phyloP scores from a whole-genome alignment of 495 filamentous ascomycete genomes.

The Evansstolkia leycettana region DNA sequence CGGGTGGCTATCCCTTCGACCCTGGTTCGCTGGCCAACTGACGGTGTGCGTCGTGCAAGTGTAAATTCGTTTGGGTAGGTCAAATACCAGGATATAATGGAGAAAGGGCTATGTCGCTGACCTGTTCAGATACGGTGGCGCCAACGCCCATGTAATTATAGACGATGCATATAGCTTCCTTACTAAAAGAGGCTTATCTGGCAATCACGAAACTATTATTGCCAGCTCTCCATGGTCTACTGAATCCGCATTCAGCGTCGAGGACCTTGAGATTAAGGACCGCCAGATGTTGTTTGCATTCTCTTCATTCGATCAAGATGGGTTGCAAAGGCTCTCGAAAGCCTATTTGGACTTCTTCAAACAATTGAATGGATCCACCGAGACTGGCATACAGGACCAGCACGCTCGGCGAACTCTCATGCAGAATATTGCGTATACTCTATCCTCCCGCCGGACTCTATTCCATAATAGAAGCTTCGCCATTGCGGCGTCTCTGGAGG shows the following conservation, averaged over 20 bases:
- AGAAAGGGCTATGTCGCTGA: too few relatives aligned
- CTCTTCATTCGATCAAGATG: slow-evolving; percentile 9
- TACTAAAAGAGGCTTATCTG: neutral
- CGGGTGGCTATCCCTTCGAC: too few relatives aligned
- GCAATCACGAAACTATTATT: neutral
- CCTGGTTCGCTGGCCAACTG: slow-evolving; percentile 14
- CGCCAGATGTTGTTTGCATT: slow-evolving; percentile 7
- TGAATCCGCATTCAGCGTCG: neutral
- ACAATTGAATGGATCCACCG: too few relatives aligned
- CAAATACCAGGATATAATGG: too few relatives aligned
- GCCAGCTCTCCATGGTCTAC: neutral
- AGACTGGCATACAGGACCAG: neutral
- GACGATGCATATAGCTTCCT: slow-evolving; percentile 17
- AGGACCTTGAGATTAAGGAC: neutral
- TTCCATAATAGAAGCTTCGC: slow-evolving; percentile 15
- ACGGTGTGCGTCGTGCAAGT: slow-evolving; percentile 15
- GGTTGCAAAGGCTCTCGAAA: slow-evolving; percentile 1
- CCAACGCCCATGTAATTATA: slow-evolving; percentile 27
- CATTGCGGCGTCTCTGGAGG: slow-evolving; percentile 1
- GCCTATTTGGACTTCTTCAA: slow-evolving; percentile 8
- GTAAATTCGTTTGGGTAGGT: slow-evolving; percentile 27
- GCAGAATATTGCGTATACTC: slow-evolving; percentile 16
- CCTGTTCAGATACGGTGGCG: slow-evolving; percentile 31
- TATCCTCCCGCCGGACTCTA: slow-evolving; percentile 12
- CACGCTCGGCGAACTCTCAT: slow-evolving; percentile 2